phyloP scores from a whole-genome alignment of 352 stramenopile species.

The Globisporangium alternatum region DNA sequence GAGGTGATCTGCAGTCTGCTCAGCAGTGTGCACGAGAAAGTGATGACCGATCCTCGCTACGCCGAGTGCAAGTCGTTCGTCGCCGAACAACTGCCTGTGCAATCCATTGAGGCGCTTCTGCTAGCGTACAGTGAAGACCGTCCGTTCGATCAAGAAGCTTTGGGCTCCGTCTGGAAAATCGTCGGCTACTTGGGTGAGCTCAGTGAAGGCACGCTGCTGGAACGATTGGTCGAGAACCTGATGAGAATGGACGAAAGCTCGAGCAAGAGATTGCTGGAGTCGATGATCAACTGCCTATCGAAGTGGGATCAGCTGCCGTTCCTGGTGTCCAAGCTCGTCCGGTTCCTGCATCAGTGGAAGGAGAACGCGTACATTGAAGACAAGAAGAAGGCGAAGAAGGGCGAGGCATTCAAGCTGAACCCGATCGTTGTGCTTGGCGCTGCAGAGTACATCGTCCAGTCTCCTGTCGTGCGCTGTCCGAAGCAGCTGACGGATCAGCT shows the following conservation, averaged over 20 bases:
- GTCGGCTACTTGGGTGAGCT: slow-evolving; percentile 68
- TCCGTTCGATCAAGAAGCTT: slow-evolving; percentile 61
- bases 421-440: slow-evolving; percentile 60
- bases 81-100: slow-evolving; percentile 55
- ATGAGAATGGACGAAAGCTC: slow-evolving; percentile 74
- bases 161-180: slow-evolving; percentile 73
- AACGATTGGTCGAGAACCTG: slow-evolving; percentile 58
- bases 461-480: slow-evolving; percentile 41
- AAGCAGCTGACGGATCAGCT: slow-evolving; percentile 50
- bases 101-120: slow-evolving; percentile 61
- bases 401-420: slow-evolving; percentile 41
- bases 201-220: slow-evolving; percentile 50
- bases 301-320: slow-evolving; percentile 76
- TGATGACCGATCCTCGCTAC: slow-evolving; percentile 66
- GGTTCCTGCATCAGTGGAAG: slow-evolving; percentile 58
- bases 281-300: slow-evolving; percentile 72
- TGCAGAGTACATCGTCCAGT: slow-evolving; percentile 62
- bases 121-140: slow-evolving; percentile 59
- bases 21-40: slow-evolving; percentile 69
- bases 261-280: slow-evolving; percentile 70
- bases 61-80: slow-evolving; percentile 75
- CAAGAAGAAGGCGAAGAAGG: slow-evolving; percentile 34
- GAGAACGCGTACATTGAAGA: slow-evolving; percentile 32
- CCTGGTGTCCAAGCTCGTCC: slow-evolving; percentile 55
- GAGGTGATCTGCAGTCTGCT: slow-evolving; percentile 72